A percentile compares a stretch with the other conserved stretches of the same genome.
Conservation (phyloP, 2,329 filamentous ascomycete species). For the Fusarium abutilonis region DNA sequence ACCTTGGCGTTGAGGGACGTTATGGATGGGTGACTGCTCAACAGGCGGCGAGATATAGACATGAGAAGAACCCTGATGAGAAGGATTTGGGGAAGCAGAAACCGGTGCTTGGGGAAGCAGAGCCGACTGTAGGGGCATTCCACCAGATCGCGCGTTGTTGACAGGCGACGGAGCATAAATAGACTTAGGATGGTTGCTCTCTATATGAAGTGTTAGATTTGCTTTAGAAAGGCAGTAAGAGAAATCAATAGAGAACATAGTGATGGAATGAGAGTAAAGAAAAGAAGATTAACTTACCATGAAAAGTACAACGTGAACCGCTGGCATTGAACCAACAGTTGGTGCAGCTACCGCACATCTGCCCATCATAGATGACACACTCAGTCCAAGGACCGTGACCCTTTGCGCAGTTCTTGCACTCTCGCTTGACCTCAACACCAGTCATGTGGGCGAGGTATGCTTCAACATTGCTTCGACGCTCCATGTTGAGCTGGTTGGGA, state of each 20-base stretch:
- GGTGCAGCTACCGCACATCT: conserved; percentile 69
- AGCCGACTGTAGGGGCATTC: conserved; percentile 12
- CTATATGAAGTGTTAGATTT: conserved; percentile 22
- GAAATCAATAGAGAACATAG: too few relatives aligned
- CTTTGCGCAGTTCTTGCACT: conserved; percentile 69
- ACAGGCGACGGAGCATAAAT: conserved; percentile 13
- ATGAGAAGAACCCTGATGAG: background rate
- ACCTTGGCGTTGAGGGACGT: conserved; percentile 12
- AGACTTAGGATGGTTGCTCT: conserved; percentile 38
- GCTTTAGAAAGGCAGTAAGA: background rate
- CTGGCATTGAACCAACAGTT: conserved; percentile 73
- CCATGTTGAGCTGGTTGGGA: conserved; percentile 63
- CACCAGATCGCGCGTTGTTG: conserved; percentile 3
- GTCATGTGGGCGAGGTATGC: conserved; percentile 67
- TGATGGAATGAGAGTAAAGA: background rate
- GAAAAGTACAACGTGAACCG: conserved; percentile 68
- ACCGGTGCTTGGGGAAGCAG: background rate
- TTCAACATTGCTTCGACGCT: conserved; percentile 68
- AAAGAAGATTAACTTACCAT: conserved; percentile 57
- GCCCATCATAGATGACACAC: conserved; percentile 67
- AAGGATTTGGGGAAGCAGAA: background rate
- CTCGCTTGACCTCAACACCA: conserved; percentile 57
- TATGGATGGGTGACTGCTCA: conserved; percentile 41
- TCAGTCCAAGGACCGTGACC: conserved; percentile 68
- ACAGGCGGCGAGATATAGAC: conserved; percentile 1